Base-by-base conservation (phyloP, 1,139 yeast species). In the Nakaseomyces delphensis region DNA sequence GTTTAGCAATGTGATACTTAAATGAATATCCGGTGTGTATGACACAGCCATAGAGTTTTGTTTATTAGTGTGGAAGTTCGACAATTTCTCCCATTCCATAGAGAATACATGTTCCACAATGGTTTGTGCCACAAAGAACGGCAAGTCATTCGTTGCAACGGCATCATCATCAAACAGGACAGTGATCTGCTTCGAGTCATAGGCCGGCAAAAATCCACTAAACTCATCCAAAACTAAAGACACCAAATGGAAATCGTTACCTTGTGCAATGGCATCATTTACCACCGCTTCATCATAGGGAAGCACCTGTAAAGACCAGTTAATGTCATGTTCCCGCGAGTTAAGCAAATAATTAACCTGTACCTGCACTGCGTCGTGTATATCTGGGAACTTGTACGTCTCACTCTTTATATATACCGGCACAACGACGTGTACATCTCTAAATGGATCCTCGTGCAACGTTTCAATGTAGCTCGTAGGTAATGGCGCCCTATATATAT, bases 401-500 rank as follows among this genome's bases (percentile, higher is more conserved):
- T 63, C 62, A 6, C 65, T 62, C 25, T 57, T 55, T 28, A 82
- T 48, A 51, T 71, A 74, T 1, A 84, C 74, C 0, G 85, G 87
- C 16, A 60, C 50, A 4, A 51, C 54, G 43, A 61, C 20, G 39
- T 59, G 57, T 7, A 60, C 45, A 40, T 58, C 63, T 13, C 49
- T 39, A 29, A 52, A 58, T 29, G 46, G 43, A 39, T 64, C 52
- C n/a, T 54, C 49, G 32, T 70, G 67, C 43, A 72, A 63, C 6
- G 60, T 51, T 42, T 69, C 62, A 45, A 85, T 76, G 45, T 72
- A 70, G 6, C 67, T 69, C 9, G 69, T 62, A 4, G 94, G 94
- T 40, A 87, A 67, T 21, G 77, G 76, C 0, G 95, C 93, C 47
- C 95, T 70, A 54, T 83, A 76, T 8, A 85, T 77, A 16, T 79